Base-by-base conservation (phyloP, 371 early-diverging fungal species). In the Sporodiniella umbellata region DNA sequence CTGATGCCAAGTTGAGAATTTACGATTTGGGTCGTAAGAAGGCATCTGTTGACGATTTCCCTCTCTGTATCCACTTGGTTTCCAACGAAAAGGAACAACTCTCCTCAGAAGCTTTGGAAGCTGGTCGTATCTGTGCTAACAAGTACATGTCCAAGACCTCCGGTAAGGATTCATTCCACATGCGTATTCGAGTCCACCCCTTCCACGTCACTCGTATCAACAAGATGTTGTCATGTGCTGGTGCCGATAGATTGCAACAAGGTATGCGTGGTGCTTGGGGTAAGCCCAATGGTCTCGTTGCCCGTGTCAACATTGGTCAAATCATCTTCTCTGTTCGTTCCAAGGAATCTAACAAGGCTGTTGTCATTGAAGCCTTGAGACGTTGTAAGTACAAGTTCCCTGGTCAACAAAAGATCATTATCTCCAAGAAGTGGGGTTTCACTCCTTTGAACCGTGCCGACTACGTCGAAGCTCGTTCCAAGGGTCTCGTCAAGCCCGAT, bases 181-280 rank as follows among this genome's bases (percentile, higher is more conserved):
- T 99, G 91, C 89, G 99, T 70, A 84, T 99, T 51, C 93, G 98
- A 67, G 98, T 99, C 62, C 99, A 99, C 82, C 99, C 99, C 45
- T 98, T 90, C 88, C 99, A 99, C 86, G 99, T 99, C 49, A 80
- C 99, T 64, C 96, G 99, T 76, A 99, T 99, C 92, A 99, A 99
- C 91, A 99, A 99, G 88, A 99, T 99, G 99, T 91, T 99, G 90
- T 99, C 99, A 61, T 99, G 99, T 82, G 99, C 99, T 70, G 99
- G 99, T 84, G 99, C 99, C 68, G 99, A 99, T 92, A 84, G 99
- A 83, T 90, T 99, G 69, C 99, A 99, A 85, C 94, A 94, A 60
- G 99, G 99, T 88, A 99, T 99, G 99, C 94, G 99, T 84, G 99
- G 99, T 79, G 99, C 99, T 67, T 99, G 88, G 76, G 99, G 99